Conservation (phyloP, 805 yeast species). For the Nakazawaea wyomingensis region DNA sequence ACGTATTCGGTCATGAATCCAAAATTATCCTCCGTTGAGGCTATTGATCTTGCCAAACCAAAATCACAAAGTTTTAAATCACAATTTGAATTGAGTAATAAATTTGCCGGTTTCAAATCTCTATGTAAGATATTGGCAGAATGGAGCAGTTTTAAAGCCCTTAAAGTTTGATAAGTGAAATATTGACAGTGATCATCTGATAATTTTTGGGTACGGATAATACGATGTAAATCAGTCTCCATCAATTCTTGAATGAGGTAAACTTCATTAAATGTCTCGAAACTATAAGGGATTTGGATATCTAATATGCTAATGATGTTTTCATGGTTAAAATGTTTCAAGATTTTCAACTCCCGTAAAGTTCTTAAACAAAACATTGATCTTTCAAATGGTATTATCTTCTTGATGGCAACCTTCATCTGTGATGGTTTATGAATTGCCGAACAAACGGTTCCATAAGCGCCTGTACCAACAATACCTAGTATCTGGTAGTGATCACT, state of each 20-base stretch:
- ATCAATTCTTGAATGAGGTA: conserved; percentile 82
- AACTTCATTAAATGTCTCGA: conserved; percentile 77
- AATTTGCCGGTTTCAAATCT: conserved; percentile 85
- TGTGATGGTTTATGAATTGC: conserved; percentile 84
- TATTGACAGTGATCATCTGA: conserved; percentile 93
- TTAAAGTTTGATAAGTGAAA: conserved; percentile 82
- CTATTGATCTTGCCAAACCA: conserved; percentile 74
- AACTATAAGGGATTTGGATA: conserved; percentile 76
- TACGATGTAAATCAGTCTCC: conserved; percentile 85
- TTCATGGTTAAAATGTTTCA: conserved; percentile 90
- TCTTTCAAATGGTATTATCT: conserved; percentile 87
- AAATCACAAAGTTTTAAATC: conserved; percentile 93
- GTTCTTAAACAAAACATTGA: conserved; percentile 87
- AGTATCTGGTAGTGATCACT: conserved; percentile 81
- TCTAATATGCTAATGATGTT: conserved; percentile 88
- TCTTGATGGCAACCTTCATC: conserved; percentile 91
- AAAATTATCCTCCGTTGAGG: conserved; percentile 58
- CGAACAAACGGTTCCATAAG: conserved; percentile 90
- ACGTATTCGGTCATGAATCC: conserved; percentile 95
- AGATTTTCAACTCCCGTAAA: conserved; percentile 78
- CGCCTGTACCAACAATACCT: conserved; percentile 91
- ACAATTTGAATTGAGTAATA: conserved; percentile 84
- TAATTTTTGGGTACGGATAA: conserved; percentile 73
- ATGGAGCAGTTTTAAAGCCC: conserved; percentile 88
- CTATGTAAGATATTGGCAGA: conserved; percentile 93